phyloP scores from a whole-genome alignment of 2,329 filamentous ascomycete species.

The Rhytidhysteron rufulum region DNA sequence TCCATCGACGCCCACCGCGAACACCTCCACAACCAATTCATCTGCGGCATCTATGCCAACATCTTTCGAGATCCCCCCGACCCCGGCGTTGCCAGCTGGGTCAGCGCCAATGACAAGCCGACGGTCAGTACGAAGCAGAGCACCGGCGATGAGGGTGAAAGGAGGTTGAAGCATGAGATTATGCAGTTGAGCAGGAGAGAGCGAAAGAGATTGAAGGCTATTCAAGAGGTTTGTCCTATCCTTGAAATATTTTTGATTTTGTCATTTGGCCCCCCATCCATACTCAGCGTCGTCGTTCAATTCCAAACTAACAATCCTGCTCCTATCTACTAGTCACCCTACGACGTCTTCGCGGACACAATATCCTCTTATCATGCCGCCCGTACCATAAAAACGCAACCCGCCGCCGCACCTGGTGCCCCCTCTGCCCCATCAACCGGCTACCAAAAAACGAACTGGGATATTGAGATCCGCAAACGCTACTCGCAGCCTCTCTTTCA shows the following conservation, averaged over 20 bases:
- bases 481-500: slow-evolving; percentile 59
- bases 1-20: slow-evolving; percentile 49
- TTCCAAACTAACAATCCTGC: background rate
- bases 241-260: background rate
- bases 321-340: slow-evolving; percentile 11
- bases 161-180: slow-evolving; percentile 60
- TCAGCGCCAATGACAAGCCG: slow-evolving; percentile 69
- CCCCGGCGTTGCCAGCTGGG: slow-evolving; percentile 61
- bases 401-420: slow-evolving; percentile 63
- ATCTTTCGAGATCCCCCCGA: slow-evolving; percentile 58
- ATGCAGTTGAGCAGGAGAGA: slow-evolving; percentile 61
- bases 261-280: background rate
- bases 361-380: slow-evolving; percentile 35
- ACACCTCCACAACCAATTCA: slow-evolving; percentile 60
- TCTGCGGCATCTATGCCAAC: slow-evolving; percentile 58
- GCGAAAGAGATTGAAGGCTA: slow-evolving; percentile 54
- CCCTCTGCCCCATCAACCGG: slow-evolving; percentile 67
- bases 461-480: slow-evolving; percentile 62
- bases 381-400: slow-evolving; percentile 42
- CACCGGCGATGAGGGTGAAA: slow-evolving; percentile 59
- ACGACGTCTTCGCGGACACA: slow-evolving; percentile 13
- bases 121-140: slow-evolving; percentile 66
- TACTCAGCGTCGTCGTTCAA: background rate
- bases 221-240: slow-evolving; percentile 42
- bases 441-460: slow-evolving; percentile 72